Evolutionary conservation across 129 eudicot species (phyloP), one percentile per base, ranked within the genome.

Genomic region (Deinandra increscens): DNA sequence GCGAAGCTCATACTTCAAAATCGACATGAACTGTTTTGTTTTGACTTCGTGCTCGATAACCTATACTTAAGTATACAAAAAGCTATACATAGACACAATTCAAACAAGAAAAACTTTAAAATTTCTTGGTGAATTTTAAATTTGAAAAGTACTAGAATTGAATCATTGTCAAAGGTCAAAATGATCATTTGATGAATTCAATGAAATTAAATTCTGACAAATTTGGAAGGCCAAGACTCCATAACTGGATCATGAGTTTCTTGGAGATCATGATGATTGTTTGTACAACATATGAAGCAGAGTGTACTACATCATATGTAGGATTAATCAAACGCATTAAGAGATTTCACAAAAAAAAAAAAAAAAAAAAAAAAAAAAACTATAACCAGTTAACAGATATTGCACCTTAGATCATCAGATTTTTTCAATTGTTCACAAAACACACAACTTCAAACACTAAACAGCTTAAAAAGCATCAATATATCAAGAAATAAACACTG

Each of bases 241-340:
- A 67, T 50, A 67, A 48, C 6, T 49, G 10, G 53, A 66, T 38
- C 72, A 34, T 74, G 46, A 65, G 53, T 43, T 22, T 38, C 6
- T 4, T 18, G 38, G 17, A 62, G 42, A 50, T 67, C 37, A 44
- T 23, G 69, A 75, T 67, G 33, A 67, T 19, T 38, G 29, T 26
- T 36, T 63, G 36, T 44, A 53, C 49, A 77, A 19, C 72, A 60
- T 9, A 33, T 45, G 61, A 34, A 67, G 64, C 60, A 56, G 37
- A 44, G 18, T 34, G 19, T 10, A 36, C 64, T 33, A 20, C 42
- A 14, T 69, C 42, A 14, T 69, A 6, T 59, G 41, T 29, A 7
- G 17, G 36, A 68, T 19, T 51, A 34, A 50, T 62, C 51, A 73
- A 15, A 64, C 6, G 31, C 42, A 68, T 36, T 6, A 64, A 49